Evolutionary conservation across 129 eudicot genomes (phyloP).

Genomic region (Artemisia tridentata): DNA sequence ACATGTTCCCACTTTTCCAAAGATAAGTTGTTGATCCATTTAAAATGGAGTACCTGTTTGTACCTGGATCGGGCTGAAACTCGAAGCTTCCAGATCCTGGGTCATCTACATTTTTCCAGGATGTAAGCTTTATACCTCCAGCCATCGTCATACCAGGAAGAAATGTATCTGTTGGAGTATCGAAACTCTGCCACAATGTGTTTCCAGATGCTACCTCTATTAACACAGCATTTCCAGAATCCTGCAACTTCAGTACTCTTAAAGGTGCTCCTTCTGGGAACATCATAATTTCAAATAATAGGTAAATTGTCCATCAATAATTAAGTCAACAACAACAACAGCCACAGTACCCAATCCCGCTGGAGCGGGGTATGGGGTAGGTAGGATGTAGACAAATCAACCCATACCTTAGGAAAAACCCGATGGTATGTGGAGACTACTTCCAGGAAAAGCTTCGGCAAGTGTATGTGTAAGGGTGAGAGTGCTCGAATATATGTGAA

Average conservation of each 20-base stretch:
- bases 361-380: too few species aligned
- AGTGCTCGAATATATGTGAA: too few species aligned
- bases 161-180: slow-evolving; percentile 46
- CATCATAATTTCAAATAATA: neutral
- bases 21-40: neutral
- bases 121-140: slow-evolving; percentile 25
- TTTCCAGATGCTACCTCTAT: slow-evolving; percentile 11
- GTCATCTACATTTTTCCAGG: slow-evolving; percentile 48
- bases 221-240: slow-evolving; percentile 42
- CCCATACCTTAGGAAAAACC: too few species aligned
- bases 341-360: too few species aligned
- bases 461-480: too few species aligned
- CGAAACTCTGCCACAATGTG: slow-evolving; percentile 54
- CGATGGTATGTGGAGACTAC: too few species aligned
- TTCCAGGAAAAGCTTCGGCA: too few species aligned
- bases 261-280: slow-evolving; percentile 14
- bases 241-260: slow-evolving; percentile 28
- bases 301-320: neutral
- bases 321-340: too few species aligned
- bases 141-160: slow-evolving; percentile 45
- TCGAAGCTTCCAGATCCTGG: slow-evolving; percentile 45
- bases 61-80: slow-evolving; percentile 25
- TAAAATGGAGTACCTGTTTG: neutral
- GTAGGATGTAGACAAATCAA: too few species aligned
- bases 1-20: slow-evolving; percentile 23